Base-by-base conservation (phyloP, 495 filamentous ascomycete species). In the Aspergillus nidulans region DNA sequence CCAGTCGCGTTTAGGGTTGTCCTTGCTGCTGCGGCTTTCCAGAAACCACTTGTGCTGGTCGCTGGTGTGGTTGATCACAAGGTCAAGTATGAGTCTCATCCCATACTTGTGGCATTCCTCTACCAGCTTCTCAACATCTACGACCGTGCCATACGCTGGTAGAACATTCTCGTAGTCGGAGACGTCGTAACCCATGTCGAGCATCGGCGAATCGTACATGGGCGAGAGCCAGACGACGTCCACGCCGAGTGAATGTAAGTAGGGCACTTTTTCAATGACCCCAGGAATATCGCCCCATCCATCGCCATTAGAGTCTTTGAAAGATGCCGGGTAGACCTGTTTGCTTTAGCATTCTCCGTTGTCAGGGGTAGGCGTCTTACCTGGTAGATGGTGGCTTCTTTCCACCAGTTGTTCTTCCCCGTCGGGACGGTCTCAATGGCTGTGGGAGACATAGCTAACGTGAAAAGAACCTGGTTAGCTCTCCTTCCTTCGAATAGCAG, bases 51-150 rank as follows among this genome's bases (percentile, higher is more conserved):
- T 74, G 57, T 89, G 85, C 24, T 89, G 77, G 54, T 88, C 79
- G 9, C 79, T 84, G 15, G 85, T 89, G 66, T 91, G 88, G 60
- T 91, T 91, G 34, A 89, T 79, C 0, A 91, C 87, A n/a, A 90
- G 68, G 63, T 91, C 87, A 61, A 91, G 78, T 9, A 90, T 71
- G 19, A 90, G 60, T 59, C 81, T 85, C 82, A 91, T 86, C 5
- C 75, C 84, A 7, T 82, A 72, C 9, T 64, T 45, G 50, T 82
- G 73, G 9, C 77, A 68, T 13, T 72, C 82, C 20, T 76, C 32
- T 26, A 87, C 80, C 13, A 91, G 68, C 9, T 64, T 64, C 10
- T 88, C 85, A 12, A 88, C 75, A 66, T 91, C 85, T 25, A 65
- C 72, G 36, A 90, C 67, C 19, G 80, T 84, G 21, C 81, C 78